Evolutionary conservation across 495 filamentous ascomycete genomes (phyloP).

Genomic region (Lichenothelia convexa): DNA sequence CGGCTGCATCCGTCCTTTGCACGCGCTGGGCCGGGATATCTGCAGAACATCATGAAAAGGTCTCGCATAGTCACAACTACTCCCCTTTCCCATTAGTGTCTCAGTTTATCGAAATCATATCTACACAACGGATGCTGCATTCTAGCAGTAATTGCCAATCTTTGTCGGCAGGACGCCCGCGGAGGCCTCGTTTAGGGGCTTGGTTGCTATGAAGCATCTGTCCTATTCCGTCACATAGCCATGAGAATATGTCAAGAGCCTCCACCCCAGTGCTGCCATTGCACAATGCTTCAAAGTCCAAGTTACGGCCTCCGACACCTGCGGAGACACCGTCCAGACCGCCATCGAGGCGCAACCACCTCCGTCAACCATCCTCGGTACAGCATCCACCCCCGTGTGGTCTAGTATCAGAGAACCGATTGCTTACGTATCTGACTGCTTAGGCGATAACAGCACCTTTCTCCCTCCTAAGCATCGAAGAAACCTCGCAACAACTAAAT

Average conservation of each 20-base stretch:
- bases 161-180: no score
- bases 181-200: no score
- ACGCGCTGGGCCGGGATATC: no score
- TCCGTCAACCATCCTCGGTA: neutral
- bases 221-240: slow-evolving; percentile 5
- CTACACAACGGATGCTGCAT: no score
- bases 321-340: neutral
- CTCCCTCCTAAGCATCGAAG: slow-evolving; percentile 46
- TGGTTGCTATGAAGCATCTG: no score
- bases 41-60: no score
- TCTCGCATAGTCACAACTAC: no score
- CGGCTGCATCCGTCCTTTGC: no score
- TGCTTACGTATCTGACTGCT: slow-evolving; percentile 1
- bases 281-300: slow-evolving; percentile 31
- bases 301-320: slow-evolving; percentile 11
- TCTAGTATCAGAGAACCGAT: neutral
- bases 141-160: no score
- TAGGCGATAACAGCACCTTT: slow-evolving; percentile 42
- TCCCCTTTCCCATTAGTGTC: no score
- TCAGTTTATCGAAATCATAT: no score
- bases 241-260: slow-evolving; percentile 37
- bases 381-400: neutral
- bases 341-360: neutral
- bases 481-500: slow-evolving; percentile 59
- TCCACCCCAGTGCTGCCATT: slow-evolving; percentile 34